These are phyloP conservation scores for Gorgonomyces haynaldii DNA, from an alignment of 192 early-diverging fungal species.

Conservation along the genomic window DNA sequence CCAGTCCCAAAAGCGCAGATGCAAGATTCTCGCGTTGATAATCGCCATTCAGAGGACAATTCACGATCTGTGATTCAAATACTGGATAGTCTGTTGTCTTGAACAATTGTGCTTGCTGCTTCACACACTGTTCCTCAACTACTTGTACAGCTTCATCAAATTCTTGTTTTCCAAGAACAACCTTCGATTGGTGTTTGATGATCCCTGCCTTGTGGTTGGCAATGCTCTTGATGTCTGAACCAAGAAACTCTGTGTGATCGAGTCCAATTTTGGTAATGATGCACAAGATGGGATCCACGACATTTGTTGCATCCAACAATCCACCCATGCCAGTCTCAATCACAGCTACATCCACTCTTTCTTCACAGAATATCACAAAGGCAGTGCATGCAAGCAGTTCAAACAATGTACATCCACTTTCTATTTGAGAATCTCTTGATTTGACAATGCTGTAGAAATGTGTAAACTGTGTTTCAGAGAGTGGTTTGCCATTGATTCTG, in stretches of 20 bases:
- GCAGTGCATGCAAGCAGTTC: constrained; percentile 54
- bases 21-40: constrained; percentile 74
- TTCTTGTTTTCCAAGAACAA: constrained; percentile 41
- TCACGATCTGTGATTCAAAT: not conserved
- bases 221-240: constrained; percentile 53
- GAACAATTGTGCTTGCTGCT: not conserved
- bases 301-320: constrained; percentile 69
- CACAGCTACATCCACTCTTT: constrained; percentile 57
- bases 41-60: constrained; percentile 45
- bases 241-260: constrained; percentile 67
- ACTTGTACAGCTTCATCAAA: constrained; percentile 25
- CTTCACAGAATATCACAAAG: constrained; percentile 24
- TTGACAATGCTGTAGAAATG: not conserved
- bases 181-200: constrained; percentile 32
- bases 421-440: not conserved
- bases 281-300: constrained; percentile 38
- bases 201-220: constrained; percentile 73
- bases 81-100: not conserved
- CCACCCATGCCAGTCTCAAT: constrained; percentile 71
- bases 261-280: constrained; percentile 59
- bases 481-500: constrained; percentile 36
- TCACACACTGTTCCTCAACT: constrained; percentile 10
- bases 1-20: constrained; percentile 54
- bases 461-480: constrained; percentile 19
- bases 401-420: constrained; percentile 36